phyloP scores from a whole-genome alignment of 2,329 filamentous ascomycete genomes.

The Tolypocladium sp. region DNA sequence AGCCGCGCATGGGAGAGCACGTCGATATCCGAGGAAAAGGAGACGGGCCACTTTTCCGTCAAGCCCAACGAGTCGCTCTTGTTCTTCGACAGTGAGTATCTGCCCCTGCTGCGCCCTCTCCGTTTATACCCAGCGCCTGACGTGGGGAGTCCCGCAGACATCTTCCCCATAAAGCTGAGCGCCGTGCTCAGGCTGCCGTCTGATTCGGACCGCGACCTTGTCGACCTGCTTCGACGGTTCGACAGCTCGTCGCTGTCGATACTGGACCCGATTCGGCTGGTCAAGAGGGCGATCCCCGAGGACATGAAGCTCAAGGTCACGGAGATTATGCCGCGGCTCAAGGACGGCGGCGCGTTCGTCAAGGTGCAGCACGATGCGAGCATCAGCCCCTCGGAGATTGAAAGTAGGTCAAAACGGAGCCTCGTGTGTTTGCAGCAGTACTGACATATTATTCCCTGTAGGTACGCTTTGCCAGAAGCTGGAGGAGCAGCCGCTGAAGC shows the following conservation, averaged over 20 bases:
- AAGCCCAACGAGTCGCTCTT: constrained; percentile 70
- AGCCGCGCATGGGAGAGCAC: constrained; percentile 3
- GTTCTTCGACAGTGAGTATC: constrained; percentile 73
- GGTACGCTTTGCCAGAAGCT: constrained; percentile 54
- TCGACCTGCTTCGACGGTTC: constrained; percentile 41
- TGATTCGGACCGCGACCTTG: constrained; percentile 38
- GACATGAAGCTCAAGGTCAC: constrained; percentile 60
- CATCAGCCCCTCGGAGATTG: constrained; percentile 29
- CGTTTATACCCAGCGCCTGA: not conserved
- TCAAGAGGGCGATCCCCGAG: constrained; percentile 54
- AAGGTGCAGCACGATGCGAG: constrained; percentile 56
- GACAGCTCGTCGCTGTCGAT: constrained; percentile 40
- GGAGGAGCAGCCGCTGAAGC: constrained; percentile 61
- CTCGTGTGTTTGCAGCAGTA: not conserved
- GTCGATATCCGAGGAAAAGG: constrained; percentile 40
- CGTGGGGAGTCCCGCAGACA: constrained; percentile 41
- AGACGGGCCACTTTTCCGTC: constrained; percentile 74
- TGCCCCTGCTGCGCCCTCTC: not conserved
- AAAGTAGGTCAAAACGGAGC: constrained; percentile 19
- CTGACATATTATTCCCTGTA: constrained; percentile 10
- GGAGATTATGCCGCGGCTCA: constrained; percentile 73
- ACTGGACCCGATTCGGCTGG: constrained; percentile 42
- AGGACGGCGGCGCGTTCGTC: constrained; percentile 89
- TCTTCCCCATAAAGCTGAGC: constrained; percentile 71
- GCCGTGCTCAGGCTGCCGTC: constrained; percentile 36